Evolutionary conservation across 83 land plant genomes (phyloP), one percentile per base, ranked within the genome.

Genomic region (Diphasiastrum complanatum): DNA sequence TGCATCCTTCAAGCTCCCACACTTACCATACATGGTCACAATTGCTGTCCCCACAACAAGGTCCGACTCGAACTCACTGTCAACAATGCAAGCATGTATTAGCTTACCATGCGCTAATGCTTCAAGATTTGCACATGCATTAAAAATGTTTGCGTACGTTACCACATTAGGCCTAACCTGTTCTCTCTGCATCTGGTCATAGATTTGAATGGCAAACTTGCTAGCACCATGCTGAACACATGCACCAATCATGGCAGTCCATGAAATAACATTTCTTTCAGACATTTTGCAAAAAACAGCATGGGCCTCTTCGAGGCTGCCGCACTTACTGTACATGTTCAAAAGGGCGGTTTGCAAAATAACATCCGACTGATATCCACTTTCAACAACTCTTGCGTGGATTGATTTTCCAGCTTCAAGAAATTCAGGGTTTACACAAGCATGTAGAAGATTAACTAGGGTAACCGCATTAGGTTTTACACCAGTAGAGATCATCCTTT

Each of bases 241-340:
- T 26, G 22, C n/a, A 5, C 43, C 60, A 28, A 56, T 56, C 36
- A 56, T 16, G 8, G 60, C 60, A 14, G 14, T 32, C 32, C 36
- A 29, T 1, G 60, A 6, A 12, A 30, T 25, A 14, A 26, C 60
- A 57, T 57, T 33, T 2, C 40, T 14, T 35, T 57, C 33, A 16
- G 12, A 41, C 35, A 57, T 29, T 33, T 16, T 29, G 18, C 35
- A 24, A 57, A 57, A 57, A 24, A 57, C 3, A 32, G 32, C 31
- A 14, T 12, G 20, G 3, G 60, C 60, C 12, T 33, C 18, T 3
- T 57, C 60, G 12, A 57, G 6, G 0, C 31, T 19, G 18, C 60
- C 60, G 5, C 40, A 16, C 22, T 34, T 29, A 8, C 35, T 1
- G 22, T 19, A 19, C 31, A 47, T 47, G 16, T 47, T 24, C 5